A percentile compares a stretch with the other conserved stretches of the same genome.
Conservation (phyloP, 768 basidiomycete species). For the Phylloporus arenicola region DNA sequence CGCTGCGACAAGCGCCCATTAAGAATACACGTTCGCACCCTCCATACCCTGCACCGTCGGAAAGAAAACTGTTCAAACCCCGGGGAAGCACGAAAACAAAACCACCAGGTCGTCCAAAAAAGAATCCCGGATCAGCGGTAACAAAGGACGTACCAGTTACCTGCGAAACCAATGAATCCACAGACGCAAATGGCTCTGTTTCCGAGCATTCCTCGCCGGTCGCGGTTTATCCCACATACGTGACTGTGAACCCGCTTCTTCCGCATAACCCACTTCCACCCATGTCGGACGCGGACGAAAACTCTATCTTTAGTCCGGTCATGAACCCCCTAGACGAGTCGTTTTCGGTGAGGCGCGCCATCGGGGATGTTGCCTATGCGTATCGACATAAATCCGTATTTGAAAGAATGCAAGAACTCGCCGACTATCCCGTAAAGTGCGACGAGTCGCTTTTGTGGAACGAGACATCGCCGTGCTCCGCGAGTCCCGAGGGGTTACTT, state of each 20-base stretch:
- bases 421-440: conserved; percentile 12
- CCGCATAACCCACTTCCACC: background rate
- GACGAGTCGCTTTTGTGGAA: conserved; percentile 11
- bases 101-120: conserved; percentile 26
- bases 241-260: conserved; percentile 27
- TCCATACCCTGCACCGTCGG: conserved; percentile 9
- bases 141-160: conserved; percentile 2
- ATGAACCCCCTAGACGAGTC: conserved; percentile 22
- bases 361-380: conserved; percentile 28
- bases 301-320: conserved; percentile 12
- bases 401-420: conserved; percentile 24
- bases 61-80: conserved; percentile 18
- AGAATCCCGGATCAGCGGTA: conserved; percentile 6
- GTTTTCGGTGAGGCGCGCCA: conserved; percentile 23
- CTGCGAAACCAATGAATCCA: conserved; percentile 10
- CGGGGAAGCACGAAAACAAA: conserved; percentile 30
- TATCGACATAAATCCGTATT: conserved; percentile 23
- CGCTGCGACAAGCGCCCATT: conserved; percentile 23
- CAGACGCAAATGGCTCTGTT: conserved; percentile 1
- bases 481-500: conserved; percentile 11
- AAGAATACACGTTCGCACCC: conserved; percentile 18
- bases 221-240: conserved; percentile 6
- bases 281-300: conserved; percentile 4
- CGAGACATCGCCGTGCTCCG: conserved; percentile 17
- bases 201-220: conserved; percentile 9